Evolutionary conservation across 2,329 filamentous ascomycete species (phyloP).

Genomic region (Paecilomyces variotii): DNA sequence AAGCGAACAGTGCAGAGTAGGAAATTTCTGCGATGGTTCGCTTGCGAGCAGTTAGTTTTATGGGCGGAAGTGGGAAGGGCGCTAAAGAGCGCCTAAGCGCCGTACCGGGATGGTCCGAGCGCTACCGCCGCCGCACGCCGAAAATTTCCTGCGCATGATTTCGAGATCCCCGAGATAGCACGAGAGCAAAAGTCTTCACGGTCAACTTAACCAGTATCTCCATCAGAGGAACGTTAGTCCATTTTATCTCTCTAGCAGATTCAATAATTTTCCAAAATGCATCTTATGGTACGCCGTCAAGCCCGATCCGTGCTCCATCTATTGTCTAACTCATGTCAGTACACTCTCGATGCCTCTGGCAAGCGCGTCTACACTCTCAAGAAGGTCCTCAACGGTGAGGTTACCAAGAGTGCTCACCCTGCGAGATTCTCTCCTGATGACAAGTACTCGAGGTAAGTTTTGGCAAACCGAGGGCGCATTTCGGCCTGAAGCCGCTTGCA

Average conservation of each 20-base stretch:
- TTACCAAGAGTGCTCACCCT: slow-evolving; percentile 93
- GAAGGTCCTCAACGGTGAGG: slow-evolving; percentile 71
- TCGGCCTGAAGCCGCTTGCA: neutral
- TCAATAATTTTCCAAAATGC: slow-evolving; percentile 22
- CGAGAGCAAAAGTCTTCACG: neutral
- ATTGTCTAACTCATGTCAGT: slow-evolving; percentile 41
- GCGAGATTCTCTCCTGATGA: slow-evolving; percentile 96
- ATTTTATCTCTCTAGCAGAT: neutral
- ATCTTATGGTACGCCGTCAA: slow-evolving; percentile 31
- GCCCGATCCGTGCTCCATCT: neutral
- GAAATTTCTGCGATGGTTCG: neutral
- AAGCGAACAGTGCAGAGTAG: neutral
- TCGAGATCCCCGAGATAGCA: neutral
- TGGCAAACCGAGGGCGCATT: neutral
- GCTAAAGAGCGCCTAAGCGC: neutral
- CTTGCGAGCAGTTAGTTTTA: neutral
- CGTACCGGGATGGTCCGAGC: neutral
- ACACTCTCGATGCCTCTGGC: slow-evolving; percentile 72
- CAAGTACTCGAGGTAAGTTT: slow-evolving; percentile 71
- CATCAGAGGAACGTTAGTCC: neutral
- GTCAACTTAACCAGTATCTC: neutral
- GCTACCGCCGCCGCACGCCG: neutral
- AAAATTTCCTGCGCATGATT: neutral
- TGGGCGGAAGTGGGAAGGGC: neutral
- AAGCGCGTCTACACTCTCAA: slow-evolving; percentile 93